Conservation (phyloP, 129 eudicot genomes). For the Lactuca saligna region DNA sequence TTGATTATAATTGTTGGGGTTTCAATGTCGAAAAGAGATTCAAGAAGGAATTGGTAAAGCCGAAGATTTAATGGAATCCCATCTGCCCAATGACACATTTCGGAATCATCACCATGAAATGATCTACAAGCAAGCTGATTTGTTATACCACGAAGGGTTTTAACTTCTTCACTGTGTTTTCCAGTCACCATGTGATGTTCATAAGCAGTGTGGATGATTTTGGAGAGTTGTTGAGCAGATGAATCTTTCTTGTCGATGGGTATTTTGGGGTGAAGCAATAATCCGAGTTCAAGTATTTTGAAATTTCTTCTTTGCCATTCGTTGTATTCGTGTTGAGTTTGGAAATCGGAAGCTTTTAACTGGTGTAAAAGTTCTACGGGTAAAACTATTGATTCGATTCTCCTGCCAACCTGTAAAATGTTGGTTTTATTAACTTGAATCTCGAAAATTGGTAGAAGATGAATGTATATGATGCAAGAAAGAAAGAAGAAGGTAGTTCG, state of each 20-base stretch:
- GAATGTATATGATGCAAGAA: neutral
- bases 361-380: constrained; percentile 79
- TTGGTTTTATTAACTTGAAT: too few species aligned
- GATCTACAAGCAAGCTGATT: constrained; percentile 66
- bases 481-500: neutral
- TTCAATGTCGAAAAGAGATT: constrained; percentile 77
- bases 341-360: constrained; percentile 62
- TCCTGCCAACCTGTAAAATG: constrained; percentile 72
- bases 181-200: constrained; percentile 60
- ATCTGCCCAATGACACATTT: constrained; percentile 88
- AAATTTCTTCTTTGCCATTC: constrained; percentile 70
- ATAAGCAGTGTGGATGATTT: constrained; percentile 49
- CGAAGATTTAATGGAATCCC: constrained; percentile 73
- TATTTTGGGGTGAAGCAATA: constrained; percentile 61
- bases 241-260: constrained; percentile 54
- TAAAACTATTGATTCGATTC: constrained; percentile 65
- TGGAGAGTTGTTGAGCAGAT: constrained; percentile 49
- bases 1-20: constrained; percentile 64
- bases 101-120: constrained; percentile 49
- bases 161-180: constrained; percentile 59
- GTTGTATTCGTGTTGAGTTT: constrained; percentile 55
- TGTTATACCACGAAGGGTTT: constrained; percentile 43
- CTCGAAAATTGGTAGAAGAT: neutral
- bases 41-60: constrained; percentile 64
- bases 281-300: constrained; percentile 74